Base-by-base conservation (phyloP, 2,329 filamentous ascomycete species). In the Pyrenophora graminea region DNA sequence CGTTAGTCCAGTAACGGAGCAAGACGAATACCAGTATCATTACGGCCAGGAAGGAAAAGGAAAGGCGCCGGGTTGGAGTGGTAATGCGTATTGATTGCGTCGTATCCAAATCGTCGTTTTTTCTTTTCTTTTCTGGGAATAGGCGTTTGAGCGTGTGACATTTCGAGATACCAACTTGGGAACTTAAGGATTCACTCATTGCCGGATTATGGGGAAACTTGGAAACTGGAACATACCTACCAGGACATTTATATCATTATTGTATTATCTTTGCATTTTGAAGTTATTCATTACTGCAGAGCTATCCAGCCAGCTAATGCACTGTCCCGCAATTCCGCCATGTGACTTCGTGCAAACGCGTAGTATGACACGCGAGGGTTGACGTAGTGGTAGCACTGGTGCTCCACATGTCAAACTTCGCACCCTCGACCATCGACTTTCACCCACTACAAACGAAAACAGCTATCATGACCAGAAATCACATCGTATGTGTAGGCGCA, bases 401-500 rank as follows among this genome's bases (percentile, higher is more conserved):
- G 44, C 48, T 51, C 44, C 44, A 48, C 48, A 42, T 43, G 17
- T 30, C 39, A 38, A 48, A 39, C 27, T 43, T 21, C 23, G 19
- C 43, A 41, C 7, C 25, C 32, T 42, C 19, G 17, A n/a, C 38
- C 10, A 5, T 32, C 39, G 18, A 32, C 3, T 21, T 30, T 7
- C 17, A 12, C 17, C n/a, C 8, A n/a, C 37, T 6, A 4, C 13
- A n/a, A 6, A 12, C 4, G 15, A 27, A 7, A 17, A 17, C 38
- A 27, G n/a, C 39, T n/a, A 13, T 10, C 10, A 32, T 21, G 40
- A 13, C 30, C 32, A 33, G 25, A 12, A 59, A 79, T 72, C 81
- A 83, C 58, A 76, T 90, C 54, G 74, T 89, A 44, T 80, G 85
- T 39, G 78, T 87, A 38, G 87, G 87, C 18, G 85, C 85, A 21